Percentiles rank a stretch among this genome's conserved stretches.
Evolutionary conservation across 306 rosid species (phyloP).

Genomic region (Begonia masoniana): DNA sequence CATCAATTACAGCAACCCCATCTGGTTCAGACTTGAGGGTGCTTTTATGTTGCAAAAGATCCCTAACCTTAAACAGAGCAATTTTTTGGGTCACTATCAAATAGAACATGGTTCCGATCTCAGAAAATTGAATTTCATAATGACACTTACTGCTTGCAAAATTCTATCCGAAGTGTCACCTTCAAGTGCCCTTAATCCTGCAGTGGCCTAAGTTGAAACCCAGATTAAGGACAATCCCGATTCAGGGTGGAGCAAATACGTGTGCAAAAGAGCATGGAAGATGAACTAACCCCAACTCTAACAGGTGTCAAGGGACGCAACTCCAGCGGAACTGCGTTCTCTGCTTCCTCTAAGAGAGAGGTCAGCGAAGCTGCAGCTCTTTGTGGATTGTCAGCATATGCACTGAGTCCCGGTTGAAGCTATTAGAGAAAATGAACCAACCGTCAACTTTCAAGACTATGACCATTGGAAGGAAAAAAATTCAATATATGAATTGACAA

Average conservation of each 20-base stretch:
- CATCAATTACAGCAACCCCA: slow-evolving; percentile 74
- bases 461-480: background rate
- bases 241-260: background rate
- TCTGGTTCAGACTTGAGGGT: slow-evolving; percentile 35
- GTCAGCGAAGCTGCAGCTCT: slow-evolving; percentile 60
- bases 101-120: too few species aligned
- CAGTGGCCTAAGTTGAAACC: slow-evolving; percentile 57
- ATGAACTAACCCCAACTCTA: slow-evolving; percentile 68
- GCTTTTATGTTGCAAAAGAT: slow-evolving; percentile 51
- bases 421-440: background rate
- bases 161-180: slow-evolving; percentile 75
- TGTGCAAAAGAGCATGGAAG: background rate
- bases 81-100: background rate
- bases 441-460: background rate
- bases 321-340: slow-evolving; percentile 54
- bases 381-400: slow-evolving; percentile 51
- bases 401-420: slow-evolving; percentile 68
- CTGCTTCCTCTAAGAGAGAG: slow-evolving; percentile 49
- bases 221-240: slow-evolving; percentile 6
- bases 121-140: background rate
- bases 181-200: slow-evolving; percentile 71
- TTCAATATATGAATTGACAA: background rate
- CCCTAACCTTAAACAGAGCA: slow-evolving; percentile 45
- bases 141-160: slow-evolving; percentile 61
- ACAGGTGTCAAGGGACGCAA: slow-evolving; percentile 65